Evolutionary conservation across 2,329 filamentous ascomycete genomes (phyloP).

Genomic region (Trichoderma pleuroti): DNA sequence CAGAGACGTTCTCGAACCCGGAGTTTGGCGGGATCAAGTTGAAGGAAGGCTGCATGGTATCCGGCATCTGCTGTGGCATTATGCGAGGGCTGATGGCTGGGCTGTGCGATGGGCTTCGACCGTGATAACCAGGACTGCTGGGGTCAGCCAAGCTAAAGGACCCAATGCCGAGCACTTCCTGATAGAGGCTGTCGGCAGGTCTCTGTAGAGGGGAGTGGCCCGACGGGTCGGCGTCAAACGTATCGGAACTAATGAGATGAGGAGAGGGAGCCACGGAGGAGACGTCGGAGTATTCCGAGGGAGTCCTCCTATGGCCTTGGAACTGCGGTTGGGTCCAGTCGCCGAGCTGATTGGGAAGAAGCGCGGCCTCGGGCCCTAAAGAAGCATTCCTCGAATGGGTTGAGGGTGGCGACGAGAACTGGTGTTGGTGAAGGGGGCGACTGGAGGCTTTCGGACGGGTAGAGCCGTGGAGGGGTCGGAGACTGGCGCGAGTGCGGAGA

Average conservation of each 20-base stretch:
- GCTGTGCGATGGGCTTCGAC: slow-evolving; percentile 76
- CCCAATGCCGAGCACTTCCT: slow-evolving; percentile 73
- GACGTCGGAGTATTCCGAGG: slow-evolving; percentile 90
- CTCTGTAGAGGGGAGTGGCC: slow-evolving; percentile 77
- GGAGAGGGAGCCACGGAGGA: slow-evolving; percentile 84
- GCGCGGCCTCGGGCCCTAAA: slow-evolving; percentile 54
- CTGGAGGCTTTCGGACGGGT: slow-evolving; percentile 50
- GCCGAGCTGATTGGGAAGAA: slow-evolving; percentile 49
- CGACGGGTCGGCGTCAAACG: slow-evolving; percentile 68
- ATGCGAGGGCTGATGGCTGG: slow-evolving; percentile 63
- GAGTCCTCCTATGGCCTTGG: slow-evolving; percentile 75
- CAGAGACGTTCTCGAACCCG: slow-evolving; percentile 35
- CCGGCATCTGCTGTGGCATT: slow-evolving; percentile 53
- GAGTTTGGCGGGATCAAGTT: slow-evolving; percentile 41
- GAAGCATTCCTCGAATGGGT: slow-evolving; percentile 55
- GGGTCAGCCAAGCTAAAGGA: slow-evolving; percentile 76
- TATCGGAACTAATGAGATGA: slow-evolving; percentile 72
- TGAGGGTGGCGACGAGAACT: slow-evolving; percentile 50
- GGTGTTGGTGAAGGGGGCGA: slow-evolving; percentile 56
- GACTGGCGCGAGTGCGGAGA: slow-evolving; percentile 55
- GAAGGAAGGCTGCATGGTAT: slow-evolving; percentile 46
- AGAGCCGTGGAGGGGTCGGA: slow-evolving; percentile 53
- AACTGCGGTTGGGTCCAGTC: slow-evolving; percentile 62
- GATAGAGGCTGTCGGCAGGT: slow-evolving; percentile 70
- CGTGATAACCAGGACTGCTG: slow-evolving; percentile 63